Evolutionary conservation across 805 yeast genomes (phyloP), one percentile per base, ranked within the genome.

Genomic region (Alloascoidea africana): DNA sequence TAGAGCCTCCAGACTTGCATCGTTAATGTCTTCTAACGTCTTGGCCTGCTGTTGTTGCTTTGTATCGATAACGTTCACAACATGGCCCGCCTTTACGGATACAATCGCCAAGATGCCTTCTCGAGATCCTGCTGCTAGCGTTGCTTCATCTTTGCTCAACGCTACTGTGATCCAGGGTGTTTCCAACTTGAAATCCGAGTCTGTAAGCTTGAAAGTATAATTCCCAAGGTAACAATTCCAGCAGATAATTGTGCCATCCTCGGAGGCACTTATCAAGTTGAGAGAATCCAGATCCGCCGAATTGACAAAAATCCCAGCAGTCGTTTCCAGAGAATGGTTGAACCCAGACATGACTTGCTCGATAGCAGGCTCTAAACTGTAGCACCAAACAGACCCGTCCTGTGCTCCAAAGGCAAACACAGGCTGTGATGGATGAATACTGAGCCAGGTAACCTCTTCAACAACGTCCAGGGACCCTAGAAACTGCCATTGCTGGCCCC

Each of bases 331-430:
- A 41, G 81, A 75, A 58, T 89, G 97, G 14, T 78, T 73, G 51
- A 78, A 81, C 2, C 89, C 91, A 35, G 78, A 65, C 78, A 82
- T 77, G 27, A 82, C 58, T 52, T 76, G 81, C 41, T 74, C 84
- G 38, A 81, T 57, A 6, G 70, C 56, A 37, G 79, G 70, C 41
- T 70, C 76, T 32, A 87, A 67, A 50, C 78, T 83, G 53, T 86
- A 91, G 17, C 79, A 84, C 94, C 96, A 89, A 3, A 87, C 93
- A 0, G 94, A 79, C 2, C 98, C 98, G 56, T 87, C 96, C 4
- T 66, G 63, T 16, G 85, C 89, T 43, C 97, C 96, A 52, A 83
- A 84, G 11, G 97, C 96, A 62, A 89, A 84, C 35, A 83, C 69
- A 16, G 76, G 69, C 51, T 76, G 78, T 15, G 63, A 62, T 17